Evolutionary conservation across 2,329 filamentous ascomycete species (phyloP), one percentile per base, ranked within the genome.

Genomic region (Neofusicoccum parvum): DNA sequence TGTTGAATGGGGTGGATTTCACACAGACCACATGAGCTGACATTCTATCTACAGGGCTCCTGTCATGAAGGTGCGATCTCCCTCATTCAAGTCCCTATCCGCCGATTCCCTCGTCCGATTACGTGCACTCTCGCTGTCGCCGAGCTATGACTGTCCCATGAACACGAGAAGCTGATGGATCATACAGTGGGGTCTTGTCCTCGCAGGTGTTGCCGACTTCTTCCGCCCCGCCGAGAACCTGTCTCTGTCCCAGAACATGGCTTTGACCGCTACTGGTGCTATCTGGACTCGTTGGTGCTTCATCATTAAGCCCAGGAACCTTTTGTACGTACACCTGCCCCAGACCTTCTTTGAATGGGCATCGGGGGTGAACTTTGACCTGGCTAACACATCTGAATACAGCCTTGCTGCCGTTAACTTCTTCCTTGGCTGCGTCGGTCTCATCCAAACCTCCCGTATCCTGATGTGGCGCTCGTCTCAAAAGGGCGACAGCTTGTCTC

Each of bases 241-340:
- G 71, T 97, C 94, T 46, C 83, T 97, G 68, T 95, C 92, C 36
- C 94, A 97, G 82, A 99, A 98, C 83, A 84, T 85, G 59, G 94
- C 95, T 67, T 87, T 99, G 72, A 95, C 92, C 76, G 89, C 89
- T 72, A 99, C 95, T 10, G 95, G 95, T 71, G 81, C 91, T 70
- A 99, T 99, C 86, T 99, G 95, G 95, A 99, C 95, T 51, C 88
- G 95, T 71, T 99, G 95, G 95, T 99, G 95, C 85, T 86, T 98
- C 77, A 91, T 99, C 79, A 99, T 99, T 82, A 93, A 89, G 80
- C 95, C 95, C 66, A 89, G 88, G 81, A 99, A 99, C 85, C 82
- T 93, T 75, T 90, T 97, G 90, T 92, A 82, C 54, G 88, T 82
- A 20, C 23, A 37, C 12, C 48, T 10, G 27, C 27, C 27, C 27